Percentiles rank a stretch among this genome's conserved stretches.
Conservation (phyloP, 176 grass and related monocot species). For the Juncus inflexus region DNA sequence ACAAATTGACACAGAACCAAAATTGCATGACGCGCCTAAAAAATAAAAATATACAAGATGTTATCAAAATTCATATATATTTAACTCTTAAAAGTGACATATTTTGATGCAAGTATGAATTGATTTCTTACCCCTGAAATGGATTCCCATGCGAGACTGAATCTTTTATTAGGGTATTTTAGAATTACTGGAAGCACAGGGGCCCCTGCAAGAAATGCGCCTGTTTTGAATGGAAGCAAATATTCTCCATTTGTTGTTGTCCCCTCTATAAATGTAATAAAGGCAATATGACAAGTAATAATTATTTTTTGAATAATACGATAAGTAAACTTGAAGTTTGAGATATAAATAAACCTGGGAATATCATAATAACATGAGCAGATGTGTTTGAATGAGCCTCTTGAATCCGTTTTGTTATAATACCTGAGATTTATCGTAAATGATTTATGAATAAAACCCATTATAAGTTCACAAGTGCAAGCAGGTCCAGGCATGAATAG, state of each 20-base stretch:
- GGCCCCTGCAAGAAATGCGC: constrained; percentile 71
- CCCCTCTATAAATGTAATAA: constrained; percentile 46
- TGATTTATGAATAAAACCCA: background rate
- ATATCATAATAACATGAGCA: constrained; percentile 63
- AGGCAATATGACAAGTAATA: background rate
- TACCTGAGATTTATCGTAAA: constrained; percentile 33
- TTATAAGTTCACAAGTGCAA: background rate
- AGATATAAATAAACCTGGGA: constrained; percentile 56
- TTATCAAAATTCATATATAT: background rate
- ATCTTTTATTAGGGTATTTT: constrained; percentile 78
- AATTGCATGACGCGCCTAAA: constrained; percentile 67
- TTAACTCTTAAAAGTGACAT: no score
- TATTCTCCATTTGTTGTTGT: constrained; percentile 95
- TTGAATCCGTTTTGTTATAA: constrained; percentile 67
- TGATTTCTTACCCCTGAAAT: constrained; percentile 68
- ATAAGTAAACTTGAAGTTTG: no score
- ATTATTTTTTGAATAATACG: no score
- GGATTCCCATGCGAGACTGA: constrained; percentile 95
- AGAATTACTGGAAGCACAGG: constrained; percentile 77
- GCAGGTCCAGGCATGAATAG: background rate
- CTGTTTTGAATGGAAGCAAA: constrained; percentile 87
- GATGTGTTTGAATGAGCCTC: constrained; percentile 47
- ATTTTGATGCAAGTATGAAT: background rate
- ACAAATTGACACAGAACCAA: constrained; percentile 84
- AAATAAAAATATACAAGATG: background rate